Conservation (phyloP, 805 yeast species). For the Kodamaea lidongshanica region DNA sequence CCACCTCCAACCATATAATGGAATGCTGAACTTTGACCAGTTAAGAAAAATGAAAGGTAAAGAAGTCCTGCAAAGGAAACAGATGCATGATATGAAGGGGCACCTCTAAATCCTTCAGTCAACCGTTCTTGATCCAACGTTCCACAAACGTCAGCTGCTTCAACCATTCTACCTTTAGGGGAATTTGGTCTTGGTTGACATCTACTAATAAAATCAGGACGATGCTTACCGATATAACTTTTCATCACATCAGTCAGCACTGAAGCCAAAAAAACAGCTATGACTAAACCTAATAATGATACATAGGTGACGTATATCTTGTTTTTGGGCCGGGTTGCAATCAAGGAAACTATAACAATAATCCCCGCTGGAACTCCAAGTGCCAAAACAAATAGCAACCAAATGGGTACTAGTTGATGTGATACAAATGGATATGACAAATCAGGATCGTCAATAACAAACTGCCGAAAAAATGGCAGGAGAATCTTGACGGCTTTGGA, state of each 20-base stretch:
- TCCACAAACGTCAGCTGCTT: constrained; percentile 63
- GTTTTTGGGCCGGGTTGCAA: constrained; percentile 44
- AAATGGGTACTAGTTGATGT: constrained; percentile 60
- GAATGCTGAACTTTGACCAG: constrained; percentile 53
- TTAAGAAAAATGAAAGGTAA: constrained; percentile 56
- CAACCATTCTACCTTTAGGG: constrained; percentile 47
- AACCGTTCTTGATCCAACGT: constrained; percentile 38
- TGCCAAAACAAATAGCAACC: constrained; percentile 49
- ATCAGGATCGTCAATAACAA: constrained; percentile 65
- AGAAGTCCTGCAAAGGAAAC: constrained; percentile 64
- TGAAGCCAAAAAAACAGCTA: constrained; percentile 55
- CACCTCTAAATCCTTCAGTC: constrained; percentile 72
- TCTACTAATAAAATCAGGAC: constrained; percentile 89
- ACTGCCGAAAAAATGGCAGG: constrained; percentile 75
- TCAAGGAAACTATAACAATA: constrained; percentile 31
- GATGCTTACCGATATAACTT: constrained; percentile 79
- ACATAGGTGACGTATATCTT: constrained; percentile 56
- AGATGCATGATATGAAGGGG: constrained; percentile 79
- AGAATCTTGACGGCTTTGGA: constrained; percentile 20
- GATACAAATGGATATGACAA: constrained; percentile 78
- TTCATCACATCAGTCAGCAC: constrained; percentile 69
- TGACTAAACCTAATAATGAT: constrained; percentile 58
- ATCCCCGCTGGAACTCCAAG: constrained; percentile 42
- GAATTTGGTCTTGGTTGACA: constrained; percentile 64
- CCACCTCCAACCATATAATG: constrained; percentile 51